Base-by-base conservation (phyloP, 257 asterid genomes). In the Penstemon newberryi region DNA sequence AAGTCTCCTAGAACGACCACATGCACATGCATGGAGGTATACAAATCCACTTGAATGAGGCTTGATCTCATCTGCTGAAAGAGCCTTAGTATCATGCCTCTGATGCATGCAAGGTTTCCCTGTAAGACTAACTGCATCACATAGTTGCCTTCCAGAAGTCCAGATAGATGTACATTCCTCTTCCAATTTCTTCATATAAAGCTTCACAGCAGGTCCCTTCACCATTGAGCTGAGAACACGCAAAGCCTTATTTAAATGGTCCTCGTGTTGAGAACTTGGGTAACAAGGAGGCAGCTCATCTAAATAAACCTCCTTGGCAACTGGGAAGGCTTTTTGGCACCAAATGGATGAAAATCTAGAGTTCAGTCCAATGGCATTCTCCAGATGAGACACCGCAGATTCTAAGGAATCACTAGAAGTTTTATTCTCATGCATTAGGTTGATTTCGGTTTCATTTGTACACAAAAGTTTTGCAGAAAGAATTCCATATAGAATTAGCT, bases 11-110 rank as follows among this genome's bases (percentile, higher is more conserved):
- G 96, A 84, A 63, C 99, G 99, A 41, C 99, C 97, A 81, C 99
- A 94, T 13, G 91, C 95, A 85, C 99, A 94, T n/a, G 96, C 96
- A 79, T 94, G 97, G 76, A 94, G 96, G 82, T 91, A 94, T 33
- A 85, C 89, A 67, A 73, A 87, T 73, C 97, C 97, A 77, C 99
- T 91, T 47, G 95, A 89, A 87, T 94, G 99, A 55, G 81, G 79
- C 73, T 78, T 81, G 49, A 73, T 69, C 63, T 76, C 80, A 53
- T 75, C 86, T 5, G 53, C 69, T 25, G 84, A 64, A 71, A 65
- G 78, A 66, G 60, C 42, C 62, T 65, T 73, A 53, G 40, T 73
- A 52, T 82, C 85, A 60, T 94, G 97, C 77, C 83, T 87, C 67
- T 76, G 91, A 76, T 91, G 95, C 84, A 84, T 87, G 85, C 99